phyloP scores from a whole-genome alignment of 441 rosid genomes.

The Breynia disticha region DNA sequence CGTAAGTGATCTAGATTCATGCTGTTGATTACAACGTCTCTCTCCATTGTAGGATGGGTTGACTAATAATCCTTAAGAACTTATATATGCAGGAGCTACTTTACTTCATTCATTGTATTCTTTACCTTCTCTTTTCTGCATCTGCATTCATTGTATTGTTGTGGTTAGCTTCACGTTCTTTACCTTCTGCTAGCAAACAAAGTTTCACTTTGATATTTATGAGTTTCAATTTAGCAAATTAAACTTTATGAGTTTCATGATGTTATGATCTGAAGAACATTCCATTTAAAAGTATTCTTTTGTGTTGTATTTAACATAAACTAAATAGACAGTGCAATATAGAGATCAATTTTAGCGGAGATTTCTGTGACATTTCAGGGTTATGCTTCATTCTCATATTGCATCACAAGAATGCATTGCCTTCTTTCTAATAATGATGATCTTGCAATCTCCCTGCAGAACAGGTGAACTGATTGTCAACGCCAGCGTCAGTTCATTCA shows the following conservation, averaged over 20 bases:
- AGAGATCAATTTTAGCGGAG: too few species aligned
- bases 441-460: constrained; percentile 12
- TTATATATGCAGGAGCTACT: constrained; percentile 27
- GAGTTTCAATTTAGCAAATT: neutral
- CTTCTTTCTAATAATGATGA: constrained; percentile 10
- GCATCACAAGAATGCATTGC: neutral
- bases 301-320: constrained; percentile 7
- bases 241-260: too few species aligned
- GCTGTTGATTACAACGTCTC: constrained; percentile 1
- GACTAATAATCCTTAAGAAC: constrained; percentile 18
- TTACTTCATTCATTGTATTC: constrained; percentile 13
- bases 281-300: neutral
- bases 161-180: constrained; percentile 18
- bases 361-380: constrained; percentile 4
- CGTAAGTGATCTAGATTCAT: constrained; percentile 27
- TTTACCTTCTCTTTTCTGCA: constrained; percentile 4
- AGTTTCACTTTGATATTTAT: constrained; percentile 2
- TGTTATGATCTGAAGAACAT: constrained; percentile 7
- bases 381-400: neutral
- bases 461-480: constrained; percentile 18
- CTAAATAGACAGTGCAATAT: too few species aligned
- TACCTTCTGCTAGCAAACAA: neutral
- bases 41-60: constrained; percentile 17
- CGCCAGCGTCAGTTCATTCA: constrained; percentile 30
- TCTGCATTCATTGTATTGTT: constrained; percentile 13